Conservation (phyloP, 371 early-diverging fungal species). For the Mycotypha africana region DNA sequence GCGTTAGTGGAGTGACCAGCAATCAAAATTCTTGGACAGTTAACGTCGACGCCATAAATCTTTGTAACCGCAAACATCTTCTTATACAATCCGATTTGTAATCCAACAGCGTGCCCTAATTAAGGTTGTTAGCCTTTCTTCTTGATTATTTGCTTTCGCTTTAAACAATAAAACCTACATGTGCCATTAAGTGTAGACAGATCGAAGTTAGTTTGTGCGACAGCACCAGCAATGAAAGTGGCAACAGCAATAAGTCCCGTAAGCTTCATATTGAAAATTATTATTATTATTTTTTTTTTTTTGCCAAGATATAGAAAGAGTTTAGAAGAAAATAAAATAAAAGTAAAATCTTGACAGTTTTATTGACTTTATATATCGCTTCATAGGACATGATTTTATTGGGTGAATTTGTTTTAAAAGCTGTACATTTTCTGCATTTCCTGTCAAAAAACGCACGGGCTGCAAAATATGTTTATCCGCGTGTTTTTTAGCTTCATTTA, state of each 20-base stretch:
- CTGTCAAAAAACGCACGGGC: no score
- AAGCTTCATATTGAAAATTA: slow-evolving; percentile 3
- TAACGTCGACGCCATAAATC: slow-evolving; percentile 1
- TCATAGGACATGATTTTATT: no score
- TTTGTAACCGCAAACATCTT: no score
- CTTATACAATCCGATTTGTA: no score
- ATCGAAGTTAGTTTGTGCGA: slow-evolving; percentile 1
- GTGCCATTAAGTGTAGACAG: slow-evolving; percentile 10
- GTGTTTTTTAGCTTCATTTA: no score
- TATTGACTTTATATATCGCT: no score
- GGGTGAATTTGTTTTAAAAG: no score
- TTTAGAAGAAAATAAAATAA: background rate
- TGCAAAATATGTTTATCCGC: no score
- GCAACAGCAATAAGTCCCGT: background rate
- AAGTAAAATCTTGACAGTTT: no score
- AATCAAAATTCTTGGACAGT: slow-evolving; percentile 5
- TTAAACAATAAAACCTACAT: no score
- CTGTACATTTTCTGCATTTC: no score
- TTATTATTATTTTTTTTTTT: background rate
- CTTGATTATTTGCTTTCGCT: no score
- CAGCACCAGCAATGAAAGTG: background rate
- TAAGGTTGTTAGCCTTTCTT: background rate
- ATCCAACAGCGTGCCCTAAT: slow-evolving; percentile 6
- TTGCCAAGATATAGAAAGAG: background rate
- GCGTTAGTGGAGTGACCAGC: background rate